These are phyloP conservation scores for Eucalyptus caleyi DNA, from an alignment of 345 rosid genomes.

Conservation along the genomic window DNA sequence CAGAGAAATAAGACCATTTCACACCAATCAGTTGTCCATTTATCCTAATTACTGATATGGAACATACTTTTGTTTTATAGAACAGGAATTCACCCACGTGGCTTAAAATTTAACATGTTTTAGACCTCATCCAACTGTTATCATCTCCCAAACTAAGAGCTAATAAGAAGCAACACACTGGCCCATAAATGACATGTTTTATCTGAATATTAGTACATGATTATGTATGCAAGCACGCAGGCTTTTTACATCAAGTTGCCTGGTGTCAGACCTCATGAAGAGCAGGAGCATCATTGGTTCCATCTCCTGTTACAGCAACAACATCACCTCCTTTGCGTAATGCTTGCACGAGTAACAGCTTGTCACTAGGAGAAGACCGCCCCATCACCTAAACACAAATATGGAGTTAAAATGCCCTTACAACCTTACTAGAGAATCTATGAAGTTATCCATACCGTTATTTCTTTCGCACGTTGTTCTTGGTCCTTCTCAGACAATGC, in stretches of 20 bases:
- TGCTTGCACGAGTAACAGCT: conserved; percentile 97
- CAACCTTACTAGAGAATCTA: neutral
- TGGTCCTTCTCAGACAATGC: conserved; percentile 64
- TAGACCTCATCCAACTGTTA: neutral
- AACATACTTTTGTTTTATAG: neutral
- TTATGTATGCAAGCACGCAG: neutral
- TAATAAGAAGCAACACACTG: neutral
- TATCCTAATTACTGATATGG: neutral
- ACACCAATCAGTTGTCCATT: too few species aligned
- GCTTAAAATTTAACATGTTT: neutral
- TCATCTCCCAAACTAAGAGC: neutral
- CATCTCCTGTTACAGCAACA: conserved; percentile 56
- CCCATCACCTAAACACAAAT: conserved; percentile 75
- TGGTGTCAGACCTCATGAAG: conserved; percentile 36
- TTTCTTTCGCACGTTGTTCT: conserved; percentile 52
- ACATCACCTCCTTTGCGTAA: conserved; percentile 68
- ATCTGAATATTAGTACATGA: neutral
- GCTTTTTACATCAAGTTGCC: neutral
- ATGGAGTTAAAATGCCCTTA: neutral
- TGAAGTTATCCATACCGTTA: conserved; percentile 35
- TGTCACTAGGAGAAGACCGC: conserved; percentile 92
- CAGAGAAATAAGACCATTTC: too few species aligned
- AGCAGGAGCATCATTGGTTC: conserved; percentile 57
- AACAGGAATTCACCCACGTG: neutral
- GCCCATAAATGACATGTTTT: neutral